Evolutionary conservation across 106 monocot species (phyloP).

Genomic region (Narthecium ossifragum): DNA sequence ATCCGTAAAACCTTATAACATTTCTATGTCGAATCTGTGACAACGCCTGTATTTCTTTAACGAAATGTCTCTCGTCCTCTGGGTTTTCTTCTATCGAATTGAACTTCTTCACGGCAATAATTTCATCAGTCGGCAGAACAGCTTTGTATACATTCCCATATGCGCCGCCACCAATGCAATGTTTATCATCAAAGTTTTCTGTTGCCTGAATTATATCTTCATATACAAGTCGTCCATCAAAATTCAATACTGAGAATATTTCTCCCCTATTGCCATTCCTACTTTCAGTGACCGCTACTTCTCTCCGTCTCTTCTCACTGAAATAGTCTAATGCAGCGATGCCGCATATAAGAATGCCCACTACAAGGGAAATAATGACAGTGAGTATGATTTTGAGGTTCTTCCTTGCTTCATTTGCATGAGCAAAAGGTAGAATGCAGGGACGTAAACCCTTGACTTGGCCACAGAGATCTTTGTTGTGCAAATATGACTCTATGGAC

Average conservation of each 20-base stretch:
- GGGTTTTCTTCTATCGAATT: too few species aligned
- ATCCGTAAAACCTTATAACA: too few species aligned
- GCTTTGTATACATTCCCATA: too few species aligned
- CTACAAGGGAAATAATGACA: neutral
- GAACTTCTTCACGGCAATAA: too few species aligned
- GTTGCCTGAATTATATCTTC: conserved; percentile 27
- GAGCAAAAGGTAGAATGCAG: neutral
- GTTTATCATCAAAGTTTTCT: conserved; percentile 27
- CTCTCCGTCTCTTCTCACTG: too few species aligned
- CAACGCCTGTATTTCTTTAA: too few species aligned
- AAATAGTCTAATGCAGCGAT: neutral
- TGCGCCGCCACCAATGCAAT: too few species aligned
- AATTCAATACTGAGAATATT: conserved; percentile 7
- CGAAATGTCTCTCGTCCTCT: too few species aligned
- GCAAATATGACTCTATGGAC: neutral
- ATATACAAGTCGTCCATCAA: conserved; percentile 10
- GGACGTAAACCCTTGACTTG: neutral
- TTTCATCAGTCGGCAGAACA: too few species aligned
- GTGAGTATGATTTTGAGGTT: neutral
- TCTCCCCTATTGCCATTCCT: neutral
- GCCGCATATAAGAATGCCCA: neutral
- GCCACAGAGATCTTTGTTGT: conserved; percentile 23
- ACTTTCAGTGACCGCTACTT: neutral
- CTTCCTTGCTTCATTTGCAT: neutral
- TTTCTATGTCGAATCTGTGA: too few species aligned